Base-by-base conservation (phyloP, 108 stramenopile species). In the Cyclotella sp. region DNA sequence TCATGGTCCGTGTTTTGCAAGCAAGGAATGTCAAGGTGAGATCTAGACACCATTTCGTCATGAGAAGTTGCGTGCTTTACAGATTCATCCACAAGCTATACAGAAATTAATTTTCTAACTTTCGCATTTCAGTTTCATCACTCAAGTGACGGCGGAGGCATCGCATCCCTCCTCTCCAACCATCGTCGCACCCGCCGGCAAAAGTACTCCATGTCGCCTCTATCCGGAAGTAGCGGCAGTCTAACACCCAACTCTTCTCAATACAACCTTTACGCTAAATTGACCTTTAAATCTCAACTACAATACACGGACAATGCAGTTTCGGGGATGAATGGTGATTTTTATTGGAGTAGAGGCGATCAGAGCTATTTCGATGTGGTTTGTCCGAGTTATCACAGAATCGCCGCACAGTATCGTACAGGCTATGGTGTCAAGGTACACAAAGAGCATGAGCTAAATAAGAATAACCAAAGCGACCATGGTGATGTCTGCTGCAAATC, bases 281-380 rank as follows among this genome's bases (percentile, higher is more conserved):
- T 95, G 29, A 77, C 71, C 11, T 95, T 92, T 79, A 73, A 84
- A 15, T 68, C 39, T 22, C 78, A 81, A 14, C 85, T 86, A 11
- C 92, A 95, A 70, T 68, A 85, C 62, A 92, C 87, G 9, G 88
- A 89, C 9, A 77, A 78, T 42, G 82, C 91, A 0, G 85, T 65
- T 47, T 83, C 87, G 21, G 19, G 39, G 21, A 59, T 28, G 18
- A 73, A 70, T 57, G 79, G 79, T 0, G 73, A 81, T 46, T 81
- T 70, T 47, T 45, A 85, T 19, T 96, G 91, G 91, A 87, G 92
- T 39, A 54, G 92, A 47, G 73, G 84, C 21, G 95, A 96, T 77
- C 77, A 88, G 42, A 80, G 87, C 74, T 93, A 85, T 76, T 89
- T 96, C 79, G 95, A 96, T 78, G 95, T 96, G 9, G 66, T 83